Evolutionary conservation across 2,329 filamentous ascomycete species (phyloP), one percentile per base, ranked within the genome.

Genomic region (Endocalyx cinctus): DNA sequence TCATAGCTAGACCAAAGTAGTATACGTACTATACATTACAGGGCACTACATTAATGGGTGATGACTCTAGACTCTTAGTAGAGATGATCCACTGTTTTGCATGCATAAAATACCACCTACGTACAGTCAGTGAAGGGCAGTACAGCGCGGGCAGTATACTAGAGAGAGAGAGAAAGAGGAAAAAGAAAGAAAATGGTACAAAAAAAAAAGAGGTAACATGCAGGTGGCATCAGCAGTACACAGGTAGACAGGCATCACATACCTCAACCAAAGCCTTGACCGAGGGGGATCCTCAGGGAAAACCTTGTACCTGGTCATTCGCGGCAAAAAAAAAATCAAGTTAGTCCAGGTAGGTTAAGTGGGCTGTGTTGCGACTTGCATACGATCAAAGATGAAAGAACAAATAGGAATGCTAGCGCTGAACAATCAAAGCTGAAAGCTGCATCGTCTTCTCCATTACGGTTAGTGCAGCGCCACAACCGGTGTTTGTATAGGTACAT

Each of bases 281-380:
- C 20, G 20, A n/a, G 20, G 8, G 8, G 20, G 8, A 23, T 23
- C 20, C 20, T 23, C 20, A 23, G 8, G n/a, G 20, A n/a, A 23
- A 23, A 23, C 20, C 20, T n/a, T 23, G 20, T n/a, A 27, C 41
- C 45, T 31, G 39, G 46, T 49, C 46, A 49, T 49, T 44, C 45
- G 46, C 46, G 46, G 28, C 26, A 34, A 32, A 35, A 25, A 28
- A 37, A 14, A 31, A 25, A 13, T 25, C 31, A 20, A 25, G 26
- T 13, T 27, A 23, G 17, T 8, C 8, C 8, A 23, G 27, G 17
- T 15, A 15, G 27, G 6, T 17, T 17, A 20, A 26, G 51, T 49
- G 46, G 53, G 52, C 54, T 57, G 52, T 57, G 53, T 51, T 48
- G 46, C 46, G 44, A 45, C 51, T 41, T 54, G 52, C 53, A 55